Conservation (phyloP, 257 asterid species). For the Paraleonurus japonicus region DNA sequence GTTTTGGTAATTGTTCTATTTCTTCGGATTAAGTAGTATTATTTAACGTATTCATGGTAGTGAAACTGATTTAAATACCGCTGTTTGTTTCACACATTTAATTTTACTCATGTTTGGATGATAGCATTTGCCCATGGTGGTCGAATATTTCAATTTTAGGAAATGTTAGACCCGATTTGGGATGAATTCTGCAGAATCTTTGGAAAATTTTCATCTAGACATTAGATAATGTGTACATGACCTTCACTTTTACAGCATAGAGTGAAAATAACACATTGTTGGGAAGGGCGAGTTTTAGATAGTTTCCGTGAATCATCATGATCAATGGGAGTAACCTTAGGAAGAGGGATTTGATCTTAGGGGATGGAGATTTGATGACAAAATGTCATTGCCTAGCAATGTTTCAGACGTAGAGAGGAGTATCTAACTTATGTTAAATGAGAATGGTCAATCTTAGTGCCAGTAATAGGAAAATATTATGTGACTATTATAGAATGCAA, state of each 20-base stretch:
- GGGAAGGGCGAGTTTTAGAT: not conserved
- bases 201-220: not conserved
- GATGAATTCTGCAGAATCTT: not conserved
- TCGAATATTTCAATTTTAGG: not conserved
- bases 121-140: not conserved
- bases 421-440: not conserved
- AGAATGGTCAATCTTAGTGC: not conserved
- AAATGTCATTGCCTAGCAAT: not conserved
- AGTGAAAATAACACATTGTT: not conserved
- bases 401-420: not conserved
- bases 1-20: not conserved
- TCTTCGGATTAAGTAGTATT: not conserved
- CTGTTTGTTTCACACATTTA: not conserved
- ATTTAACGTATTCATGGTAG: not conserved
- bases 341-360: not conserved
- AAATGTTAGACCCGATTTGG: not conserved
- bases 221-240: not conserved
- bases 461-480: too few relatives aligned
- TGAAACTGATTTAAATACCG: not conserved
- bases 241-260: not conserved
- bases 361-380: not conserved
- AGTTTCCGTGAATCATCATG: not conserved
- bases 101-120: not conserved
- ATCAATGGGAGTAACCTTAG: not conserved
- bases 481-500: not conserved